These are phyloP conservation scores for Penicillium sp. DNA, from an alignment of 2,329 filamentous ascomycete genomes.

Conservation along the genomic window DNA sequence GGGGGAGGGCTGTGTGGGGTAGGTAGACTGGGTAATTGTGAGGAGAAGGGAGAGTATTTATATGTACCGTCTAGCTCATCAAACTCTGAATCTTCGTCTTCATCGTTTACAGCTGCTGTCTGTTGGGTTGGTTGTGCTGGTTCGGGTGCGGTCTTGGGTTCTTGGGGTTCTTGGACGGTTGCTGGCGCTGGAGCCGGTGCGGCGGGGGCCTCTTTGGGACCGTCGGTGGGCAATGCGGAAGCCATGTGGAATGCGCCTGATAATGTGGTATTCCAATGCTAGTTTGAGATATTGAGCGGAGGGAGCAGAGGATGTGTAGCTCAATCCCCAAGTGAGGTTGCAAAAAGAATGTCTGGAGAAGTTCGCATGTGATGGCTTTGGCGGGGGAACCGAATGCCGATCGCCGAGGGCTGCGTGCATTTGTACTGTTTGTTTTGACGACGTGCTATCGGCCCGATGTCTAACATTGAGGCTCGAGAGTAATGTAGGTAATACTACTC, in stretches of 20 bases:
- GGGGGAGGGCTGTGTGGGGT: background rate
- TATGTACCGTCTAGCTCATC: slow-evolving; percentile 81
- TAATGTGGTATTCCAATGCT: background rate
- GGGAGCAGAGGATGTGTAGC: background rate
- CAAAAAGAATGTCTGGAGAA: slow-evolving; percentile 6
- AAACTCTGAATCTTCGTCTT: slow-evolving; percentile 84
- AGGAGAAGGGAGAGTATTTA: background rate
- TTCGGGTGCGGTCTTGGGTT: background rate
- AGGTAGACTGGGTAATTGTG: background rate
- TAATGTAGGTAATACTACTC: too few species aligned
- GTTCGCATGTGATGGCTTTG: slow-evolving; percentile 27
- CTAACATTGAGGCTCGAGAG: too few species aligned
- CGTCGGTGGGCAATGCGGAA: background rate
- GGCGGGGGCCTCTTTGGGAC: background rate
- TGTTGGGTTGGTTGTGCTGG: slow-evolving; percentile 1
- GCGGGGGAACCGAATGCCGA: slow-evolving; percentile 29
- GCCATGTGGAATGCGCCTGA: background rate
- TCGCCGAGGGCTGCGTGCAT: slow-evolving; percentile 18
- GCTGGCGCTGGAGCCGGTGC: slow-evolving; percentile 1
- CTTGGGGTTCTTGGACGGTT: background rate
- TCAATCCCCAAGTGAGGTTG: background rate
- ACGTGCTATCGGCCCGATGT: too few species aligned
- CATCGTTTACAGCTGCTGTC: slow-evolving; percentile 37
- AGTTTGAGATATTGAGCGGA: background rate
- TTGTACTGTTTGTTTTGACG: too few species aligned